These are phyloP conservation scores for Cladosporium oxysporum DNA, from an alignment of 2,329 filamentous ascomycete species.

Conservation along the genomic window DNA sequence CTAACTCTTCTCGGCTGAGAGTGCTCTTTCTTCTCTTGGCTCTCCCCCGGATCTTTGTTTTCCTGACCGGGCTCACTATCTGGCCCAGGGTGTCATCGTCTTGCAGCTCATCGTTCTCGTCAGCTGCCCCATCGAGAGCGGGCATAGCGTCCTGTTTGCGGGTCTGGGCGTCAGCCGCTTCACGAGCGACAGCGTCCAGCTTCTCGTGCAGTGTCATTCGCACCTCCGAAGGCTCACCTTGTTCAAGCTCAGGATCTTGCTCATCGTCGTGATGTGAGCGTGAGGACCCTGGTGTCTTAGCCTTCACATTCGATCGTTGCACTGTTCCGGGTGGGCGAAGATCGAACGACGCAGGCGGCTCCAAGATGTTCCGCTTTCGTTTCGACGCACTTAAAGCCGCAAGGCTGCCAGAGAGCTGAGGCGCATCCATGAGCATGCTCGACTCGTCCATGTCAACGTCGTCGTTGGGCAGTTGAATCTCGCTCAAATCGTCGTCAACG, in stretches of 20 bases:
- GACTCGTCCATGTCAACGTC: constrained; percentile 17
- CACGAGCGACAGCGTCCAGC: constrained; percentile 45
- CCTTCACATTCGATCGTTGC: constrained; percentile 33
- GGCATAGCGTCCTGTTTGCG: constrained; percentile 20
- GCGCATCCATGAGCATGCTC: constrained; percentile 21
- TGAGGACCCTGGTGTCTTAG: constrained; percentile 7
- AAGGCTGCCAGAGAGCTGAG: constrained; percentile 15
- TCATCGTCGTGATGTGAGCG: constrained; percentile 20
- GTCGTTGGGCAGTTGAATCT: constrained; percentile 23
- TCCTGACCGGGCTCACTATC: constrained; percentile 36
- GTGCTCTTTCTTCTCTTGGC: constrained; percentile 70
- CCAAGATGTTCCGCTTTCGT: constrained; percentile 34
- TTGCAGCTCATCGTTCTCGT: constrained; percentile 44
- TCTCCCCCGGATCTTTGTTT: constrained; percentile 57
- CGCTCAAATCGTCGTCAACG: constrained; percentile 32
- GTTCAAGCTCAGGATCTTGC: constrained; percentile 35
- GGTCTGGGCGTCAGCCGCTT: constrained; percentile 47
- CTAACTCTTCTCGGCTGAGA: constrained; percentile 72
- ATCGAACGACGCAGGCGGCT: constrained; percentile 40
- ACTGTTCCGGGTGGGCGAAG: constrained; percentile 34
- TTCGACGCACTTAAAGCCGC: constrained; percentile 27
- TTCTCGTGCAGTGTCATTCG: constrained; percentile 49
- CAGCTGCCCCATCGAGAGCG: constrained; percentile 27
- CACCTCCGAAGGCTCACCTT: constrained; percentile 26
- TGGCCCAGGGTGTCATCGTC: constrained; percentile 48